A percentile compares a stretch with the other conserved stretches of the same genome.
These are phyloP conservation scores for Gracilaria caudata DNA, from an alignment of 23 red algal genomes.

Conservation along the genomic window DNA sequence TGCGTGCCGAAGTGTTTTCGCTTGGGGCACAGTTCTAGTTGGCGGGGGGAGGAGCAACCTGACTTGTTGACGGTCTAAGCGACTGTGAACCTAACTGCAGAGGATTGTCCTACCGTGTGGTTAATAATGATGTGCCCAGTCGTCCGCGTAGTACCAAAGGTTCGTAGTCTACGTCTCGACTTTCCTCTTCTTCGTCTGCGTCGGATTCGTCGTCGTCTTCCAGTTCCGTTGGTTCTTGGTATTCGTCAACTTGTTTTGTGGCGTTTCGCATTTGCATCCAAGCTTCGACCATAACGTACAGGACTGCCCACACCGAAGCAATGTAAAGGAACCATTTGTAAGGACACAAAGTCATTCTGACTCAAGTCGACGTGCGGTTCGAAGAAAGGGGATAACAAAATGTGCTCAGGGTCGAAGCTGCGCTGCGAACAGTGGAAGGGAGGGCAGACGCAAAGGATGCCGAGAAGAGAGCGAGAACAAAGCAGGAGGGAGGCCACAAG, in stretches of 20 bases:
- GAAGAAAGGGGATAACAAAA: neutral
- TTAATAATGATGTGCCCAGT: neutral
- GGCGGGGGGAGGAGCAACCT: neutral
- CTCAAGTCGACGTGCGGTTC: neutral
- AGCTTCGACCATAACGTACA: constrained; percentile 63
- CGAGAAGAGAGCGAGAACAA: no score
- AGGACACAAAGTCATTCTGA: constrained; percentile 69
- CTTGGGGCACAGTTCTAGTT: neutral
- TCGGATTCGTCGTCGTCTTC: constrained; percentile 22
- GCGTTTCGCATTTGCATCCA: constrained; percentile 51
- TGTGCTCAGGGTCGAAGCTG: neutral
- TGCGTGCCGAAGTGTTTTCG: neutral
- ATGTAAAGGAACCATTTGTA: constrained; percentile 79
- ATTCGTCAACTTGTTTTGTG: neutral
- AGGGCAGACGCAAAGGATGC: no score
- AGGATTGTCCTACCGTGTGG: neutral
- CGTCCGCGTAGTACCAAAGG: neutral
- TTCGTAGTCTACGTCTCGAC: neutral
- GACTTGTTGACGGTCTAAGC: neutral
- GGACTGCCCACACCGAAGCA: constrained; percentile 51
- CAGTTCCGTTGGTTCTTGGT: neutral
- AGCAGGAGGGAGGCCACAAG: neutral
- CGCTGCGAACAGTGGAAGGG: no score
- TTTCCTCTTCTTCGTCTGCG: constrained; percentile 38
- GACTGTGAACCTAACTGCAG: neutral